phyloP scores from a whole-genome alignment of 306 rosid species.

The Cucumis hystrix region DNA sequence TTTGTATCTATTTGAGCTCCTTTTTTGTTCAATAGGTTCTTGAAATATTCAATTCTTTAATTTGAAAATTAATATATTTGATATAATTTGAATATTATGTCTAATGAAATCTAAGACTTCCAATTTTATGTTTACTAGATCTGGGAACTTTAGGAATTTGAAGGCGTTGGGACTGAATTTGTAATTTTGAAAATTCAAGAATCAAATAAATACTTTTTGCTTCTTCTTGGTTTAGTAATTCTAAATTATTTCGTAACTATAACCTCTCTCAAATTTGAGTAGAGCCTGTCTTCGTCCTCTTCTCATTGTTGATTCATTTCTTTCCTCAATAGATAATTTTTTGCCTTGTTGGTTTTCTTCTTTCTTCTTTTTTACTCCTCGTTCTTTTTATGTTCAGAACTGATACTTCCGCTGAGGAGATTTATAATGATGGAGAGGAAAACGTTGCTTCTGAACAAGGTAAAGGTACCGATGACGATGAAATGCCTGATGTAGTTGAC shows the following conservation, averaged over 20 bases:
- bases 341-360: not conserved
- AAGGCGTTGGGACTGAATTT: not conserved
- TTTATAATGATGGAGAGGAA: constrained; percentile 29
- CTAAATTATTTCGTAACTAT: too few species aligned
- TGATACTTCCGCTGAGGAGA: constrained; percentile 20
- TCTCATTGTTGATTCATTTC: not conserved
- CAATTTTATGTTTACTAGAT: not conserved
- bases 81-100: too few species aligned
- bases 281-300: not conserved
- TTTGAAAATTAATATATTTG: too few species aligned
- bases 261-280: not conserved
- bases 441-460: constrained; percentile 38
- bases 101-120: not conserved
- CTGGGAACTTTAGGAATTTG: too few species aligned
- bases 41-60: not conserved
- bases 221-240: too few species aligned
- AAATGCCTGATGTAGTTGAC: constrained; percentile 18
- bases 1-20: not conserved
- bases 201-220: too few species aligned
- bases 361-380: not conserved
- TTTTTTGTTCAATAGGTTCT: not conserved
- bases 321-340: not conserved
- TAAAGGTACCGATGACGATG: constrained; percentile 40
- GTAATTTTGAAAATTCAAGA: not conserved
- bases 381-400: constrained; percentile 29